Evolutionary conservation across 495 filamentous ascomycete genomes (phyloP), one percentile per base, ranked within the genome.

Genomic region (Massariosphaeria phaeospora): DNA sequence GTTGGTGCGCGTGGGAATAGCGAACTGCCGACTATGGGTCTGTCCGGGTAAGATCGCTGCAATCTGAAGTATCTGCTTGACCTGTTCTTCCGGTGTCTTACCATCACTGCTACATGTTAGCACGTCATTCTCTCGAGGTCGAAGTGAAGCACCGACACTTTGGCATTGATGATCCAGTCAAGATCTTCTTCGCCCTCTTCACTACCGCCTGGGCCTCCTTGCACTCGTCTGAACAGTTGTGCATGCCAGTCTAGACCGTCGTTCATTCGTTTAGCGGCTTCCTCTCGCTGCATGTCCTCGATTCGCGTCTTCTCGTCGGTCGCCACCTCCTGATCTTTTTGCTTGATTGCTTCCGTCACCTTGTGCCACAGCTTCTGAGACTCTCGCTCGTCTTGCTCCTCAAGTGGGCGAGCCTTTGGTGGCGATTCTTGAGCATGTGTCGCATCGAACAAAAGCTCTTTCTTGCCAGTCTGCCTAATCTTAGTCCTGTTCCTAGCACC

Each of bases 261-360:
- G 25, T 89, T 82, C 27, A 76, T 78, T 58, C 93, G 81, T 66
- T 81, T 81, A 33, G 90, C 86, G 1, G 94, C 88, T 65, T 96
- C 91, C 33, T 88, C 83, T 66, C 93, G 78, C 71, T 99, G 93
- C 61, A 74, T 80, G 54, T 97, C 89, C 66, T 99, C 93, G 61
- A 97, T 88, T 69, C 85, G 86, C 15, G 84, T 89, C 73, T 99
- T 99, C 66, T 96, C 93, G 34, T 91, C 89, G 7, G 93, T 99
- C 3, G 93, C 93, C 10, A 80, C 75, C 60, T 89, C 85, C 65
- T 99, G 94, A 63, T 99, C 88, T 46, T 82, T 78, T 25, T 84
- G 79, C 61, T 83, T 86, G 58, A 99, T 78, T 0, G 91, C 93
- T 57, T 83, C 69, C 10, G 84, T 85, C 0, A 90, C 94, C 36